Base-by-base conservation (phyloP, 768 basidiomycete genomes). In the Kwoniella europaea region DNA sequence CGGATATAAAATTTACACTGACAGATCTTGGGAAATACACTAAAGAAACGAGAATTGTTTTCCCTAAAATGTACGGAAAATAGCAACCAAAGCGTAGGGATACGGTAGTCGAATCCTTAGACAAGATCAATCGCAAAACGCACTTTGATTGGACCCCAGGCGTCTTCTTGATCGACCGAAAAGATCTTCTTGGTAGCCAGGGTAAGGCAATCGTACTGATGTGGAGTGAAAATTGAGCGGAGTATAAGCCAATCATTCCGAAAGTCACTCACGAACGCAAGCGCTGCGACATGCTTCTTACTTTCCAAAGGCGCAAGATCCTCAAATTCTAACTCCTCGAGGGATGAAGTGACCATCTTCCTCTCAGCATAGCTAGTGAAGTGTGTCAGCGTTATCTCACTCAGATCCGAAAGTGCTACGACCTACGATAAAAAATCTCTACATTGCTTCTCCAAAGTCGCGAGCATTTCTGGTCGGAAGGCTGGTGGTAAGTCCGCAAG, bases 141-240 rank as follows among this genome's bases (percentile, higher is more conserved):
- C 22, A 77, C 54, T 7, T 22, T 64, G 69, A 77, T 68, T 20
- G 52, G 4, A 6, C 63, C 76, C 73, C 73, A 77, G 5, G 73
- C 27, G 12, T 46, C 43, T 9, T 69, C 71, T 56, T 80, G 79
- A 7, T 65, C 59, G 55, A 81, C 68, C 4, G 65, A 41, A 12
- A 81, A 53, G 58, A 81, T 72, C n/a, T 70, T 68, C 55, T 76
- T 81, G 10, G 80, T 81, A 10, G 75, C 75, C 35, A 81, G 76
- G 10, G 78, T 79, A 18, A 81, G 69, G 54, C 76, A 76, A 50
- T 81, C 76, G 58, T 81, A 77, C 80, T 70, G 63, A 6, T 35
- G 35, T 6, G 35, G 35, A 35, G 7, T 35, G 35, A 35, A 6
- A 35, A 1, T 7, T 35, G 35, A 35, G 1, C 6, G 35, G 35